Evolutionary conservation across 768 basidiomycete species (phyloP), one percentile per base, ranked within the genome.

Genomic region (Boletus insuetus): DNA sequence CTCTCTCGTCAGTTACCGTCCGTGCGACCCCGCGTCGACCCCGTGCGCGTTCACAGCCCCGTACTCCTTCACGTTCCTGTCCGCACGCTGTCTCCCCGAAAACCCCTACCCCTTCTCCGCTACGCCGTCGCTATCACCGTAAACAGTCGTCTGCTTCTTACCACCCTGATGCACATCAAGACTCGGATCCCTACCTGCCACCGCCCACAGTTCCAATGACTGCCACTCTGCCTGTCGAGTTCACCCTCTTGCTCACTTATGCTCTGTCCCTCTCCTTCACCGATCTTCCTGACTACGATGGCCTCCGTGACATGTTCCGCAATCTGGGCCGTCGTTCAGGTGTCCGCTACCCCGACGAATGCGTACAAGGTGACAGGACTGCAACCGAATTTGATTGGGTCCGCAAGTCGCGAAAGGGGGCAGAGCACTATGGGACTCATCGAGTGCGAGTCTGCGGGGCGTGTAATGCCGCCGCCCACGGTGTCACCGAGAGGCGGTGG

Each of bases 211-310:
- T 80, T n/a, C 73, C 84, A 4, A 79, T 93, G 50, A 90, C 89
- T 10, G 81, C 84, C 51, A 85, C 87, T 6, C 82, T 93, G 52
- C 90, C 89, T 14, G 79, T 84, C 46, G 91, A 94, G 71, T 91
- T 93, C 55, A 87, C 87, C 58, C 82, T 91, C 51, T 79, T 93
- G 61, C 88, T 87, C 70, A 72, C 71, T 43, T 94, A 94, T 73
- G 84, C 87, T 20, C 82, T 92, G 43, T 84, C 84, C 2, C 82
- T 95, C 35, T 87, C 87, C 59, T 94, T 94, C 62, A 90, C 90
- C 64, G 92, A 94, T 74, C 77, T 91, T 39, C 93, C 92, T 11
- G 93, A 95, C 71, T 95, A 94, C 63, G 86, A 85, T 42, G 91
- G 91, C 26, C 75, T 94, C 22, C 79, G 91, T 41, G 81, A 80